Base-by-base conservation (phyloP, 345 rosid species). In the Sonneratia alba region DNA sequence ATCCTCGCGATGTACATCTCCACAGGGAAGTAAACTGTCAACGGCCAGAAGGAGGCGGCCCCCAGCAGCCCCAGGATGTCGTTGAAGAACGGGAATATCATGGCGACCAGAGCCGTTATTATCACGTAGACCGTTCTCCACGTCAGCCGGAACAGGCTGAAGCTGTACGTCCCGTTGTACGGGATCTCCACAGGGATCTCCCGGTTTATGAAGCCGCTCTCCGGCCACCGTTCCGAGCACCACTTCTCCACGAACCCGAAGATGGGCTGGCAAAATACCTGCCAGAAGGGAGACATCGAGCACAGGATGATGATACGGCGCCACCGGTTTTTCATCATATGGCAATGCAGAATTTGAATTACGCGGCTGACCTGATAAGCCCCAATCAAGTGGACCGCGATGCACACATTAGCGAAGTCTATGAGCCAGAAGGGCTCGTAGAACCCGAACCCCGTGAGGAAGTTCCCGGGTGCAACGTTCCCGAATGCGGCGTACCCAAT, bases 31-130 rank as follows among this genome's bases (percentile, higher is more conserved):
- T 88, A 89, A 14, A 94, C 97, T 0, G 98, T 86, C 48, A 94
- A 74, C 3, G 98, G 97, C 93, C 96, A 94, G 74, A 94, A 94
- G 1, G 86, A 79, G 2, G 79, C 79, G 1, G 97, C 93, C 16
- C 98, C 98, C 0, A 94, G 75, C 24, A 94, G 86, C 18, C 96
- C 97, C 61, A 91, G 67, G 72, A 91, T 85, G 55, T 85, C 87
- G 36, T 90, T 94, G 93, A 94, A 94, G 88, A 94, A 91, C 0
- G 98, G 98, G 55, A 94, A 81, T 48, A 87, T 76, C 97, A 90
- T 91, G 49, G 98, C 98, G 7, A 88, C 0, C 10, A 91, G 37
- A 2, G 93, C 81, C 7, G 95, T 84, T 34, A 85, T 19, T 1
- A 90, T 71, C 43, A 94, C 98, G 18, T 86, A 94, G 9, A 42